These are phyloP conservation scores for Eragrostis curvula DNA, from an alignment of 176 grass and related monocot species.

Conservation along the genomic window DNA sequence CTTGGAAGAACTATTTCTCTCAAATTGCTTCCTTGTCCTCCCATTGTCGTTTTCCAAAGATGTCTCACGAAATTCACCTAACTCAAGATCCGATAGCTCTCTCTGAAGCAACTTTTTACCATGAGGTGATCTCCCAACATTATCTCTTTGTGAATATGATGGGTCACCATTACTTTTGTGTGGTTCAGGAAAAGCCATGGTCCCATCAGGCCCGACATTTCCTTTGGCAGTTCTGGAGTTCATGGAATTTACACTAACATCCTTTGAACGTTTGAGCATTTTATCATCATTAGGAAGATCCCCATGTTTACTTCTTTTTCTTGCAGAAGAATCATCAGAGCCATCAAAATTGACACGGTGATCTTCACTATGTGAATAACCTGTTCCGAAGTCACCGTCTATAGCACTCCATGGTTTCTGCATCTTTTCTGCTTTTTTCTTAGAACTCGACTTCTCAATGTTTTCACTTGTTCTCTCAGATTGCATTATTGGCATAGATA, in stretches of 20 bases:
- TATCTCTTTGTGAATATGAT: constrained; percentile 48
- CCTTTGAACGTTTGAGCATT: constrained; percentile 53
- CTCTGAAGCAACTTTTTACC: constrained; percentile 66
- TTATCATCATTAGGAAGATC: constrained; percentile 57
- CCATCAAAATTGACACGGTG: constrained; percentile 45
- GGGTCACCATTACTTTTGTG: constrained; percentile 53
- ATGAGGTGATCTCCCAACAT: constrained; percentile 60
- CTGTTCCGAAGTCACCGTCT: constrained; percentile 48
- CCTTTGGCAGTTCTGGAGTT: constrained; percentile 47
- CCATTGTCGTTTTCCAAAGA: constrained; percentile 61
- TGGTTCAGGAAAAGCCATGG: constrained; percentile 48
- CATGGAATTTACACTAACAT: constrained; percentile 51
- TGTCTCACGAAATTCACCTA: constrained; percentile 83
- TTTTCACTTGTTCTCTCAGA: constrained; percentile 52
- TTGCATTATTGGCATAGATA: constrained; percentile 40
- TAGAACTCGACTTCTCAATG: constrained; percentile 51
- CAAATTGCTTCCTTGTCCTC: constrained; percentile 66
- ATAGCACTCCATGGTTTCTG: constrained; percentile 54
- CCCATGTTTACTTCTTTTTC: constrained; percentile 44
- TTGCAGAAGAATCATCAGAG: constrained; percentile 51
- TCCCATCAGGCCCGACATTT: constrained; percentile 33
- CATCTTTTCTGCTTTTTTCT: constrained; percentile 56
- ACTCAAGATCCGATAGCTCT: constrained; percentile 91
- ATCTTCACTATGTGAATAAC: constrained; percentile 45
- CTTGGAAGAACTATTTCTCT: constrained; percentile 89